phyloP scores from a whole-genome alignment of 2,329 filamentous ascomycete genomes.

The Epichloe coenophiala region DNA sequence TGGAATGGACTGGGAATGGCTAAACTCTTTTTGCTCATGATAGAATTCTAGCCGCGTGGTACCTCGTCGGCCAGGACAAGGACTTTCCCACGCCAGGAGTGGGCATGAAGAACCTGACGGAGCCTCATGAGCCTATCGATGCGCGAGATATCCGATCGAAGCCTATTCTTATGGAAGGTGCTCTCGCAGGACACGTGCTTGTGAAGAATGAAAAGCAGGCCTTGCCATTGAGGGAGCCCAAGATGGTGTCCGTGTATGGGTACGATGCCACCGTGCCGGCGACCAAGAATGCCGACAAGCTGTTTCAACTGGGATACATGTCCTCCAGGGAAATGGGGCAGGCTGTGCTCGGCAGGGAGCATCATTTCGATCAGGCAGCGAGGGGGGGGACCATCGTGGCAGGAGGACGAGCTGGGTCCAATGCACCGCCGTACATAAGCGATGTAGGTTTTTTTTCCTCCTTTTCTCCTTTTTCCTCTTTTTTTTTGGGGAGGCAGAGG shows the following conservation, averaged over 20 bases:
- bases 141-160: constrained; percentile 33
- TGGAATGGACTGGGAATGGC: not conserved
- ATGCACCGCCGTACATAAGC: constrained; percentile 33
- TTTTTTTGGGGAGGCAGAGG: no score
- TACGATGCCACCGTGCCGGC: constrained; percentile 44
- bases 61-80: constrained; percentile 37
- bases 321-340: constrained; percentile 32
- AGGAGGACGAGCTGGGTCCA: constrained; percentile 38
- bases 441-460: constrained; percentile 21
- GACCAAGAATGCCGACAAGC: constrained; percentile 33
- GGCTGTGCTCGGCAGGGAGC: constrained; percentile 27
- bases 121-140: constrained; percentile 32
- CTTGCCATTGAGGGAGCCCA: constrained; percentile 47
- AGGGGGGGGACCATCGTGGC: constrained; percentile 36
- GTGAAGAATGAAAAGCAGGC: constrained; percentile 57
- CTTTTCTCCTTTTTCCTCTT: no score
- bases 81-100: constrained; percentile 31
- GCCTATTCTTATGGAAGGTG: constrained; percentile 33
- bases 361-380: constrained; percentile 35
- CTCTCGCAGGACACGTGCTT: constrained; percentile 54
- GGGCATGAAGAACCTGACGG: constrained; percentile 47
- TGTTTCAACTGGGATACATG: constrained; percentile 33
- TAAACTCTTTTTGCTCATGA: not conserved
- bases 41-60: constrained; percentile 52
- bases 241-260: constrained; percentile 45